These are phyloP conservation scores for Suillus plorans DNA, from an alignment of 768 basidiomycete species.

Conservation along the genomic window DNA sequence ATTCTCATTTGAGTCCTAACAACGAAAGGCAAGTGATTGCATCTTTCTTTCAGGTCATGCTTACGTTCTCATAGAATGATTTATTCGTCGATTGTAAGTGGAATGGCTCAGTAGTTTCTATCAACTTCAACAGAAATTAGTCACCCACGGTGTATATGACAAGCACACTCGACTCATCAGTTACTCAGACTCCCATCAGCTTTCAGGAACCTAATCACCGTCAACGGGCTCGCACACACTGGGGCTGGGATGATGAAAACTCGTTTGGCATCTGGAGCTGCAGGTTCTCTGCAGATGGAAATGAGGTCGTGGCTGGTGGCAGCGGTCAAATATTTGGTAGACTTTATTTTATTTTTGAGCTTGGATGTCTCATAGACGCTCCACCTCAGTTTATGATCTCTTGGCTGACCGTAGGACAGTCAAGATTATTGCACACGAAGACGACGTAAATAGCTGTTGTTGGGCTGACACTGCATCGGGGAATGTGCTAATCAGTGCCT, in stretches of 20 bases:
- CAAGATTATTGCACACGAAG: conserved; percentile 80
- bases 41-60: conserved; percentile 4
- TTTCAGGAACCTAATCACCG: conserved; percentile 51
- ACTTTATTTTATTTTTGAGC: neutral
- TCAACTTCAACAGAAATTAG: conserved; percentile 37
- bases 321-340: conserved; percentile 76
- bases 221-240: conserved; percentile 26
- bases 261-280: conserved; percentile 88
- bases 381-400: conserved; percentile 83
- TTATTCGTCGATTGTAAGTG: conserved; percentile 82
- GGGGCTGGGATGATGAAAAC: conserved; percentile 42
- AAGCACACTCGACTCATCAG: conserved; percentile 61
- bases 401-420: conserved; percentile 75
- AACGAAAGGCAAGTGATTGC: conserved; percentile 65
- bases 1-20: conserved; percentile 86
- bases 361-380: conserved; percentile 6
- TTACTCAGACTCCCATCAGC: conserved; percentile 60
- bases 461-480: conserved; percentile 94
- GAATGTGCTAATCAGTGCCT: conserved; percentile 92
- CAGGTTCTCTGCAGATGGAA: conserved; percentile 94
- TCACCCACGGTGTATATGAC: conserved; percentile 75
- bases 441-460: conserved; percentile 94
- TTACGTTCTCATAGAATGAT: conserved; percentile 61
- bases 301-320: conserved; percentile 93
- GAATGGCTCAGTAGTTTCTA: conserved; percentile 4